A percentile compares a stretch with the other conserved stretches of the same genome.
Conservation (phyloP, 805 yeast genomes). For the Monosporozyma unispora region DNA sequence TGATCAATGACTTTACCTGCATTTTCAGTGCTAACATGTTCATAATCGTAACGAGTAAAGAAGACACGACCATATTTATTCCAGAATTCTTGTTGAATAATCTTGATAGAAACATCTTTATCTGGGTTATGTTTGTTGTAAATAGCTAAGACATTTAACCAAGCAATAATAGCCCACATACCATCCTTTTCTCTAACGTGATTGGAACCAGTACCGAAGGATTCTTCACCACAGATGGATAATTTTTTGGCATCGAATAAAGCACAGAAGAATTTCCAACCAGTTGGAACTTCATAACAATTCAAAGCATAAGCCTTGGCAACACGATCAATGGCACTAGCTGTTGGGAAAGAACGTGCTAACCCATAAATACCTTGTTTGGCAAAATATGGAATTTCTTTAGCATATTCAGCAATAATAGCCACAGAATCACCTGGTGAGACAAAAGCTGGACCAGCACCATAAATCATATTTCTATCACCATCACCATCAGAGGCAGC, state of each 20-base stretch:
- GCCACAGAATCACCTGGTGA: slow-evolving; percentile 99
- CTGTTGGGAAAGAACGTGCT: slow-evolving; percentile 97
- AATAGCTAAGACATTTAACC: slow-evolving; percentile 91
- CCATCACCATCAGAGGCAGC: slow-evolving; percentile 99
- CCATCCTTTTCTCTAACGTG: slow-evolving; percentile 98
- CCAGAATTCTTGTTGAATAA: slow-evolving; percentile 86
- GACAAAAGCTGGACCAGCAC: slow-evolving; percentile 82
- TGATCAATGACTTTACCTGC: slow-evolving; percentile 60
- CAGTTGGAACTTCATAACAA: slow-evolving; percentile 96
- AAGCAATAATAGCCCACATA: slow-evolving; percentile 93
- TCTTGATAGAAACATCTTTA: slow-evolving; percentile 55
- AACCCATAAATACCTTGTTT: slow-evolving; percentile 82
- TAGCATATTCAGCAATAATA: slow-evolving; percentile 88
- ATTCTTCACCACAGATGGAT: slow-evolving; percentile 96
- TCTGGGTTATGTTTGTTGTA: slow-evolving; percentile 56
- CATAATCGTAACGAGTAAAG: slow-evolving; percentile 95
- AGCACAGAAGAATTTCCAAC: slow-evolving; percentile 98
- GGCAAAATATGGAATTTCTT: slow-evolving; percentile 79
- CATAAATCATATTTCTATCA: slow-evolving; percentile 98
- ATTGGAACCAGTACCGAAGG: slow-evolving; percentile 96
- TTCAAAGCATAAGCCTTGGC: slow-evolving; percentile 68
- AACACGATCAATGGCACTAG: slow-evolving; percentile 87
- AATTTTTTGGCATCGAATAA: slow-evolving; percentile 87
- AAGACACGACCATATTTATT: slow-evolving; percentile 86
- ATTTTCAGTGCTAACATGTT: slow-evolving; percentile 65